These are phyloP conservation scores for Verruconis gallopava DNA, from an alignment of 2,329 filamentous ascomycete genomes.

Conservation along the genomic window DNA sequence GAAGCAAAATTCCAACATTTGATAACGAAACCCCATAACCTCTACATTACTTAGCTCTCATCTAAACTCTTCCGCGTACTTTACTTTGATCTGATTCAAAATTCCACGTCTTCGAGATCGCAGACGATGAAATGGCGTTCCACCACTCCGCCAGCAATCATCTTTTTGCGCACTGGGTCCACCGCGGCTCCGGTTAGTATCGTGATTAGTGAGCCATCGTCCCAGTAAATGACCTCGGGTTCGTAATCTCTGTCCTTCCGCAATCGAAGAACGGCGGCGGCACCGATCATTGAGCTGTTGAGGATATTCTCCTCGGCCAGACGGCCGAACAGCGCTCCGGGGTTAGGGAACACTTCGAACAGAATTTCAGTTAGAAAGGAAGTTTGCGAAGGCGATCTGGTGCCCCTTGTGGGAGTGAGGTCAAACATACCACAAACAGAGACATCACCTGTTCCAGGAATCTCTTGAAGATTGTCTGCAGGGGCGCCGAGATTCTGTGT, in stretches of 20 bases:
- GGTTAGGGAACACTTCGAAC: background rate
- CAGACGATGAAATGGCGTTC: conserved; percentile 2
- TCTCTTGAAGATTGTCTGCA: background rate
- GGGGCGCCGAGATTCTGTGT: background rate
- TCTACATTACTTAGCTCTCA: too few relatives aligned
- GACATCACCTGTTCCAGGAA: conserved; percentile 1
- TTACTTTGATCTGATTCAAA: too few relatives aligned
- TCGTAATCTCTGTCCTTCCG: background rate
- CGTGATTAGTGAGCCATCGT: conserved; percentile 1
- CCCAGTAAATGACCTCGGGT: conserved; percentile 1
- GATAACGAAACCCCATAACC: too few relatives aligned
- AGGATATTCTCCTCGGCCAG: background rate
- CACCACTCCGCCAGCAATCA: conserved; percentile 2
- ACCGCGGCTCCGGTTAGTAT: background rate
- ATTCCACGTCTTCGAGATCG: background rate
- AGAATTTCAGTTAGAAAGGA: too few relatives aligned
- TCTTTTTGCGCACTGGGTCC: background rate
- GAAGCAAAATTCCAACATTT: too few relatives aligned
- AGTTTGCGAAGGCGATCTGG: too few relatives aligned
- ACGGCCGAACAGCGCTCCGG: background rate
- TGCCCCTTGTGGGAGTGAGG: too few relatives aligned
- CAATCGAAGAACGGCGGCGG: background rate
- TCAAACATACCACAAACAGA: conserved; percentile 1
- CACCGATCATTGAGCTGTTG: conserved; percentile 1
- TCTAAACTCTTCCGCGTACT: too few relatives aligned